Evolutionary conservation across 352 stramenopile species (phyloP).

Genomic region (Nothophytophthora sp.): DNA sequence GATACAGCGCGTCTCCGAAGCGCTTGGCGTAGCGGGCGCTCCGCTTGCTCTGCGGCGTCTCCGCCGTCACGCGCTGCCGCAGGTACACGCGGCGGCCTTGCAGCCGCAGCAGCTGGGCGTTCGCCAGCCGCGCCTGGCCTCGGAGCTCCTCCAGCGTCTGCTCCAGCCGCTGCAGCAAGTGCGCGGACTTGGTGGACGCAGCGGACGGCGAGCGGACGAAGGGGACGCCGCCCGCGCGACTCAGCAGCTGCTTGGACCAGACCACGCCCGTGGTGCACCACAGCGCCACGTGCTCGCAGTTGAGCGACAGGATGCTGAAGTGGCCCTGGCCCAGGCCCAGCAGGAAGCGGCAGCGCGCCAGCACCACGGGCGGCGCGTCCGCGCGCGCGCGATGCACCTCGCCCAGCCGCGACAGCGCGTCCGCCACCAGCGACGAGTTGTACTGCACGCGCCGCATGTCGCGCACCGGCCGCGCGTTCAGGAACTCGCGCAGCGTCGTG

Average conservation of each 20-base stretch:
- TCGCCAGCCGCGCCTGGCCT: conserved; percentile 27
- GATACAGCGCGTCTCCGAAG: conserved; percentile 49
- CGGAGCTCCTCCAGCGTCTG: conserved; percentile 33
- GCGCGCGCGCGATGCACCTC: conserved; percentile 63
- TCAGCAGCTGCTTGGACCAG: conserved; percentile 77
- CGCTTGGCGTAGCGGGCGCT: conserved; percentile 55
- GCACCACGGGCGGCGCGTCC: conserved; percentile 69
- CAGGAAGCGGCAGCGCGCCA: conserved; percentile 69
- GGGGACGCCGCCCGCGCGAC: conserved; percentile 50
- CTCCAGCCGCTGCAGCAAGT: conserved; percentile 35
- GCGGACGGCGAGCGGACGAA: too few relatives aligned
- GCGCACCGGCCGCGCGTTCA: conserved; percentile 51
- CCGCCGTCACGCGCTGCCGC: conserved; percentile 19
- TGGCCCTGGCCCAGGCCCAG: conserved; percentile 66
- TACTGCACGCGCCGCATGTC: conserved; percentile 81
- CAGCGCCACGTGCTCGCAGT: conserved; percentile 76
- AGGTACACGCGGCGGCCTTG: conserved; percentile 62
- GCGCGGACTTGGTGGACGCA: conserved; percentile 28
- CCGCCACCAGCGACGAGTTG: conserved; percentile 65
- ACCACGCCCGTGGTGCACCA: conserved; percentile 79
- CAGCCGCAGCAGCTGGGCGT: conserved; percentile 32
- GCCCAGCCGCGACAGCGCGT: conserved; percentile 56
- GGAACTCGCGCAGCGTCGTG: conserved; percentile 70
- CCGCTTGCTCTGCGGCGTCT: too few relatives aligned
- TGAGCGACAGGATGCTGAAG: conserved; percentile 69